phyloP scores from a whole-genome alignment of 2,329 filamentous ascomycete species.

The Fusarium miscanthi region DNA sequence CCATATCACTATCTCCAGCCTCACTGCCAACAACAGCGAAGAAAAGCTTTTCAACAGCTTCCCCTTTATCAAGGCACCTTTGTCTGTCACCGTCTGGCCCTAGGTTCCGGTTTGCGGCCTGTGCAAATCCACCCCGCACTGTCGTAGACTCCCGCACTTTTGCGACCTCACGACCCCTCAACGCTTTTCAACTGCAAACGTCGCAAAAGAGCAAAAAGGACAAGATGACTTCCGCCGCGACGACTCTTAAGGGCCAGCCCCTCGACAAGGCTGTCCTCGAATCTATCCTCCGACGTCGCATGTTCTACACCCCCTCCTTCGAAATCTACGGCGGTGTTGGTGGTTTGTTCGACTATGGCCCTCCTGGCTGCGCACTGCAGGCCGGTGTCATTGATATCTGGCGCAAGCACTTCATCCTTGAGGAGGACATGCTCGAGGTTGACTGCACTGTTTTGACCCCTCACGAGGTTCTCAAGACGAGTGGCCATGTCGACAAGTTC shows the following conservation, averaged over 20 bases:
- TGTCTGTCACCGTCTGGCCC: constrained; percentile 23
- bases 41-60: constrained; percentile 20
- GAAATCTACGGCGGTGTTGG: constrained; percentile 93
- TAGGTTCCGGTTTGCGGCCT: constrained; percentile 39
- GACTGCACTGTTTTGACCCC: constrained; percentile 96
- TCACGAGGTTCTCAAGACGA: constrained; percentile 92
- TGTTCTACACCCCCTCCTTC: constrained; percentile 96
- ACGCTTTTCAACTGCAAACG: constrained; percentile 46
- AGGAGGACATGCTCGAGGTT: constrained; percentile 95
- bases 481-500: constrained; percentile 97
- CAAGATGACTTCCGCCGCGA: constrained; percentile 65
- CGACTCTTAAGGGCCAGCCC: constrained; percentile 88
- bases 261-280: constrained; percentile 87
- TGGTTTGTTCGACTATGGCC: constrained; percentile 93
- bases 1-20: constrained; percentile 31
- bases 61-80: constrained; percentile 35
- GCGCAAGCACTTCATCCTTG: constrained; percentile 92
- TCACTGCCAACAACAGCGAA: constrained; percentile 17
- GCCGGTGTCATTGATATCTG: constrained; percentile 89
- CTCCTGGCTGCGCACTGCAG: constrained; percentile 86
- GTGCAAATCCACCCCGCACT: constrained; percentile 40
- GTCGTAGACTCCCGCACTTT: constrained; percentile 43
- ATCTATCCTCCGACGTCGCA: constrained; percentile 83
- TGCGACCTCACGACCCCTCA: constrained; percentile 45
- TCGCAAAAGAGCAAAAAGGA: constrained; percentile 41